Evolutionary conservation across 306 rosid species (phyloP).

Genomic region (Clitoria ternatea): DNA sequence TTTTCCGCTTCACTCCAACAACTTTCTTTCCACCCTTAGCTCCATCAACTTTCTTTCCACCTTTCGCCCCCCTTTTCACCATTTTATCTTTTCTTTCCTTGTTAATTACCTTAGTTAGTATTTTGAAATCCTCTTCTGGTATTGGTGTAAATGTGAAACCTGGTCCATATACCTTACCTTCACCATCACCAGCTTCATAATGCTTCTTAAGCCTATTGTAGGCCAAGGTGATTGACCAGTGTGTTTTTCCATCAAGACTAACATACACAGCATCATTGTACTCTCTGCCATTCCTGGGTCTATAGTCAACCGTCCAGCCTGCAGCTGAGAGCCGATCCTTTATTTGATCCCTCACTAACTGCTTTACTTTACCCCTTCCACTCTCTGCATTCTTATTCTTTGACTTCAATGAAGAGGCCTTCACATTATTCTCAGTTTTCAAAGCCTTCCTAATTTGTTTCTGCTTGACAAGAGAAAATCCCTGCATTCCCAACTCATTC

Average conservation of each 20-base stretch:
- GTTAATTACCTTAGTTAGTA: slow-evolving; percentile 45
- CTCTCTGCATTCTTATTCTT: slow-evolving; percentile 1
- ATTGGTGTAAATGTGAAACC: slow-evolving; percentile 73
- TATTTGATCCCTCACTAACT: slow-evolving; percentile 68
- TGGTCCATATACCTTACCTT: slow-evolving; percentile 39
- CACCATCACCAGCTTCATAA: slow-evolving; percentile 66
- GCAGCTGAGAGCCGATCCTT: slow-evolving; percentile 55
- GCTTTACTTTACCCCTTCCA: slow-evolving; percentile 24
- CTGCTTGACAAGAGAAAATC: slow-evolving; percentile 28
- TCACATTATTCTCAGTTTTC: slow-evolving; percentile 33
- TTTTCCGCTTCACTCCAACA: slow-evolving; percentile 35
- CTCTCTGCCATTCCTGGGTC: slow-evolving; percentile 56
- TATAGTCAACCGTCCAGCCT: slow-evolving; percentile 81
- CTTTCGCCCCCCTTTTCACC: slow-evolving; percentile 19
- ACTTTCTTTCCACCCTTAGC: slow-evolving; percentile 32
- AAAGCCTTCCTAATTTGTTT: slow-evolving; percentile 14
- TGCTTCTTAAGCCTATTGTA: slow-evolving; percentile 56
- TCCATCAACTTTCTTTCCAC: slow-evolving; percentile 19
- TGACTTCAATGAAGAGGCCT: slow-evolving; percentile 24
- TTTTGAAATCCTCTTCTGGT: slow-evolving; percentile 57
- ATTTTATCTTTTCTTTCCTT: slow-evolving; percentile 27
- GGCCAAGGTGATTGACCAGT: slow-evolving; percentile 95
- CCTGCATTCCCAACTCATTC: slow-evolving; percentile 19
- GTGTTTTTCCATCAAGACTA: slow-evolving; percentile 67
- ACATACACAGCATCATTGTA: slow-evolving; percentile 87